Conservation (phyloP, 2,329 filamentous ascomycete genomes). For the Exophiala calicioides region DNA sequence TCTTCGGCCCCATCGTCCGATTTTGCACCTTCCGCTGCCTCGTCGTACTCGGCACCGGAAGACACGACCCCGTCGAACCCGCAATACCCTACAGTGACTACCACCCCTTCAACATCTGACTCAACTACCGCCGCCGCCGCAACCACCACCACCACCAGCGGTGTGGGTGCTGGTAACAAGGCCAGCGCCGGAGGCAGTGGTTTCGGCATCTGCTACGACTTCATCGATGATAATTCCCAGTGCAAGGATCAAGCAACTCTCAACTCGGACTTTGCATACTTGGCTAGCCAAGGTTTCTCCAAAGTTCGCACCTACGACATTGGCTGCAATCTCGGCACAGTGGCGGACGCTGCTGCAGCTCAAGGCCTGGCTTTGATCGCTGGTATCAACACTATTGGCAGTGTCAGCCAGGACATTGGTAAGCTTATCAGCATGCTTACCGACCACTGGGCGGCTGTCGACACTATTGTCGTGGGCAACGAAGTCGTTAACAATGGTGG, state of each 20-base stretch:
- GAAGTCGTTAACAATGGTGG: conserved; percentile 70
- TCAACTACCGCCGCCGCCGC: conserved; percentile 25
- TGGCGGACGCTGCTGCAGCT: conserved; percentile 63
- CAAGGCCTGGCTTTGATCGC: conserved; percentile 70
- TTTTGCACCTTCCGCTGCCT: conserved; percentile 2
- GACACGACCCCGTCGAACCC: too few relatives aligned
- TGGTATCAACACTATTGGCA: conserved; percentile 67
- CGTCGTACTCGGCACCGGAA: too few relatives aligned
- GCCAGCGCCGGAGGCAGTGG: conserved; percentile 27
- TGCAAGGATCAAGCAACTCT: conserved; percentile 71
- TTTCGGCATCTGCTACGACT: conserved; percentile 60
- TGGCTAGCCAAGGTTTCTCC: conserved; percentile 58
- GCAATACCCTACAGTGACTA: too few relatives aligned
- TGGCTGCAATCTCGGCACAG: conserved; percentile 69
- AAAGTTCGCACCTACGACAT: conserved; percentile 76
- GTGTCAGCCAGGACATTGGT: conserved; percentile 59
- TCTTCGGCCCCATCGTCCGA: conserved; percentile 15
- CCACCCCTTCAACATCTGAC: conserved; percentile 6
- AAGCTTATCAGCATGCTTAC: conserved; percentile 61
- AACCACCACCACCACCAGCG: background rate
- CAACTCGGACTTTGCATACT: conserved; percentile 61
- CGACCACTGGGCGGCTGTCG: conserved; percentile 67
- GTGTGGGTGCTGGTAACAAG: conserved; percentile 1
- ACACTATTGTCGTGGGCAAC: conserved; percentile 77
- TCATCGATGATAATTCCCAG: conserved; percentile 56